Conservation (phyloP, 176 grass and related monocot species). For the Aegilops speltoides region DNA sequence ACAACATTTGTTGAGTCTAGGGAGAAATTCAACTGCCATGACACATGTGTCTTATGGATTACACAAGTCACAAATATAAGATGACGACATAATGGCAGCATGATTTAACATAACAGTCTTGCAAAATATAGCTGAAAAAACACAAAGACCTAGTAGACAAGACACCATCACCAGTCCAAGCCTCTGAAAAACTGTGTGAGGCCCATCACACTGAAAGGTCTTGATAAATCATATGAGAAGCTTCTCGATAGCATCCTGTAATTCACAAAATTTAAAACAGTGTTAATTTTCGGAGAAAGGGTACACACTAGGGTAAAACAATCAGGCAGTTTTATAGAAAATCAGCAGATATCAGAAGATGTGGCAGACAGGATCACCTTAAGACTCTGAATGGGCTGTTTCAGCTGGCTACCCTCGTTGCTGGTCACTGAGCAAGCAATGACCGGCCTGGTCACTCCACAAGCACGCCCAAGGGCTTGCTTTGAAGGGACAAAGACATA, state of each 20-base stretch:
- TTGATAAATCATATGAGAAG: conserved; percentile 68
- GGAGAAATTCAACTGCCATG: conserved; percentile 9
- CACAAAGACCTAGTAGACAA: conserved; percentile 33
- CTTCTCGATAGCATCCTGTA: conserved; percentile 81
- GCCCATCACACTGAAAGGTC: conserved; percentile 81
- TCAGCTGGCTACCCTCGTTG: conserved; percentile 79
- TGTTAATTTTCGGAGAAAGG: neutral
- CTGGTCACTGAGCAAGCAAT: conserved; percentile 89
- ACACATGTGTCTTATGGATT: conserved; percentile 30
- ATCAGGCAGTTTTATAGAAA: too few species aligned
- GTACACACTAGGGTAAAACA: neutral
- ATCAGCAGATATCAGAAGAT: neutral
- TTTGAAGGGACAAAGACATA: conserved; percentile 91
- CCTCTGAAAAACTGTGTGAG: conserved; percentile 69
- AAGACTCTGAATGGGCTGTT: conserved; percentile 63
- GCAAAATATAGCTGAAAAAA: conserved; percentile 36
- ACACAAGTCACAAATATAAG: conserved; percentile 37
- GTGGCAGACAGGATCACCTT: conserved; percentile 41
- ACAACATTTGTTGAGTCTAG: neutral
- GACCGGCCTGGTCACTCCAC: conserved; percentile 81
- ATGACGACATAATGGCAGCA: neutral
- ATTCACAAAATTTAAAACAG: neutral
- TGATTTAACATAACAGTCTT: conserved; percentile 17
- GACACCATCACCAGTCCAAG: conserved; percentile 84
- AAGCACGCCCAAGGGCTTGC: conserved; percentile 80